Base-by-base conservation (phyloP, 2,329 filamentous ascomycete genomes). In the Hypoxylon sp. region DNA sequence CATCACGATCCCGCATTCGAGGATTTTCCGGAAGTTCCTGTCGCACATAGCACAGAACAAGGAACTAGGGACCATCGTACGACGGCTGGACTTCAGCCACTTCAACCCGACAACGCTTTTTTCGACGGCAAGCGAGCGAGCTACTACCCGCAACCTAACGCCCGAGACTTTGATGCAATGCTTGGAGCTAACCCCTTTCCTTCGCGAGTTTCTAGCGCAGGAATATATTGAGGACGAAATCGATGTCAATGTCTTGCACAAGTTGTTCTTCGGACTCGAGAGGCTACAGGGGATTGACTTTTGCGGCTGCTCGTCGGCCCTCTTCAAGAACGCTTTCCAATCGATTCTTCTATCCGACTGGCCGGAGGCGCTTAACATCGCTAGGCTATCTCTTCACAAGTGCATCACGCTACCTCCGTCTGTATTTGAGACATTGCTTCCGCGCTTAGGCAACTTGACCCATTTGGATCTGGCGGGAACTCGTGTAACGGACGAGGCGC, bases 381-480 rank as follows among this genome's bases (percentile, higher is more conserved):
- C 80, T 56, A 82, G 88, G 17, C 69, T 94, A 11, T 90, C 88
- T 21, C 77, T 94, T 46, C 90, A 94, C 73, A 89, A 90, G 74
- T 92, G 89, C 69, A 82, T 86, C 55, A 87, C 83, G 38, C 77
- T 94, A 3, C 81, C 88, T 2, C 75, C 86, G 1, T 71, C 78
- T 0, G 80, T 88, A 32, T 91, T 90, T 63, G 86, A 89, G 63
- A 77, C 75, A 2, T 74, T 93, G 11, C 75, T 94, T 7, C 87
- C 89, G n/a, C 82, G 83, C n/a, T 75, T 93, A 36, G 69, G 76
- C 17, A 77, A 80, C 45, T 74, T 91, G 44, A 93, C 89, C 1
- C 89, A 92, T 67, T 80, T 94, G 26, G 90, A 94, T 65, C 78
- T 92, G n/a, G 83, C 87, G 7, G 88, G 89, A 60, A 92, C 89